Evolutionary conservation across 345 rosid species (phyloP).

Genomic region (Firmiana major): DNA sequence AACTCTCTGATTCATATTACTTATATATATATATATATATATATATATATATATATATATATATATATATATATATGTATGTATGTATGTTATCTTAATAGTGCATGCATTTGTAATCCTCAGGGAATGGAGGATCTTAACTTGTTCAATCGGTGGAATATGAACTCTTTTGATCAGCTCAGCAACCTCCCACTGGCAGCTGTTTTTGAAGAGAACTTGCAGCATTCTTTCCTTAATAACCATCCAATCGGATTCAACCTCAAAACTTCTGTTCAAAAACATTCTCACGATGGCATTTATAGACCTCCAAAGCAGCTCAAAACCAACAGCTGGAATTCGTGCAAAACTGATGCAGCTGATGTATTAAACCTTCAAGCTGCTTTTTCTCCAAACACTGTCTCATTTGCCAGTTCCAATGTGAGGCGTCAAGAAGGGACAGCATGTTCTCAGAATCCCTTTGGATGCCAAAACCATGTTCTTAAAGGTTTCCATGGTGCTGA

Average conservation of each 20-base stretch:
- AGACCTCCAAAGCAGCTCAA: slow-evolving; percentile 46
- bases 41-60: no score
- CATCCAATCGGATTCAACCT: slow-evolving; percentile 15
- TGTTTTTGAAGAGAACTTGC: slow-evolving; percentile 43
- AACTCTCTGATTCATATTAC: background rate
- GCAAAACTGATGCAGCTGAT: slow-evolving; percentile 17
- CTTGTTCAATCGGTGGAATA: slow-evolving; percentile 48
- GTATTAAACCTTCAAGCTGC: slow-evolving; percentile 24
- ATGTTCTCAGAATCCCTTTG: slow-evolving; percentile 14
- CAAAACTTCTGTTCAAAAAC: slow-evolving; percentile 17
- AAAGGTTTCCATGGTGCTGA: slow-evolving; percentile 31
- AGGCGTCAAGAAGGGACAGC: slow-evolving; percentile 45
- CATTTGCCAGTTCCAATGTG: slow-evolving; percentile 3
- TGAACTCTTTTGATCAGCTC: slow-evolving; percentile 41
- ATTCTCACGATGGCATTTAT: background rate
- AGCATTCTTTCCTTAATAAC: slow-evolving; percentile 17
- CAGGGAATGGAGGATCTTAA: slow-evolving; percentile 52
- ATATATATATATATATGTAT: no score
- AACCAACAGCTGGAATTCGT: slow-evolving; percentile 31
- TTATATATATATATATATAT: no score
- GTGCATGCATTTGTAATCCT: background rate
- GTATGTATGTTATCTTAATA: background rate
- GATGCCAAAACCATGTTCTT: slow-evolving; percentile 32
- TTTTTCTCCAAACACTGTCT: slow-evolving; percentile 27
- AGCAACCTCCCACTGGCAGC: slow-evolving; percentile 33